These are phyloP conservation scores for Rosa multiflora DNA, from an alignment of 306 rosid species.

Conservation along the genomic window DNA sequence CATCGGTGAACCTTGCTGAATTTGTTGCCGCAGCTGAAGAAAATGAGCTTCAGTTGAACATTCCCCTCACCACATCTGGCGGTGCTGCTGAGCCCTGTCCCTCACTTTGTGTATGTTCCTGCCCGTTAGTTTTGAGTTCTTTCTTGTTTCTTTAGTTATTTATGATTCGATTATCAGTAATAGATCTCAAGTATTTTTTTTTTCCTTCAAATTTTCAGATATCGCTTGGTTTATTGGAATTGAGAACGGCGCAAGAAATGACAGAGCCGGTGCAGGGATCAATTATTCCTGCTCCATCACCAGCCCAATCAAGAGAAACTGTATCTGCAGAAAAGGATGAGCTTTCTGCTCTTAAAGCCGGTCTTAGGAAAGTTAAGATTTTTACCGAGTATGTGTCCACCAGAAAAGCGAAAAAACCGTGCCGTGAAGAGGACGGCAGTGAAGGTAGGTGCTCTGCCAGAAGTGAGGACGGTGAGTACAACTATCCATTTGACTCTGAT, in stretches of 20 bases:
- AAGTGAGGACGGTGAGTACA: conserved; percentile 91
- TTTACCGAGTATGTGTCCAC: conserved; percentile 75
- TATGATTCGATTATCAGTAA: background rate
- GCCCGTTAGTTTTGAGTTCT: background rate
- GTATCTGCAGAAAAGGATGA: conserved; percentile 72
- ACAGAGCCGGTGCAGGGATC: conserved; percentile 62
- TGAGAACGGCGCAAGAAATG: conserved; percentile 70
- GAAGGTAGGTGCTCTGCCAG: conserved; percentile 80
- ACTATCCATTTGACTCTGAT: conserved; percentile 90
- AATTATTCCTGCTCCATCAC: conserved; percentile 54
- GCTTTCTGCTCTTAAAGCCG: conserved; percentile 92
- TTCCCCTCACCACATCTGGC: conserved; percentile 58
- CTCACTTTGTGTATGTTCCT: conserved; percentile 62
- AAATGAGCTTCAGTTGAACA: conserved; percentile 66
- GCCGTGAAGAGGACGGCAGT: conserved; percentile 80
- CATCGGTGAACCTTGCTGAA: conserved; percentile 85
- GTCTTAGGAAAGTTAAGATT: conserved; percentile 89
- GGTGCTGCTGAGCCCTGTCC: conserved; percentile 53
- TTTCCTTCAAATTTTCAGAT: conserved; percentile 38
- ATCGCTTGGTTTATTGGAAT: conserved; percentile 76
- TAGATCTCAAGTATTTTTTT: background rate
- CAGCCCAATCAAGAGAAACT: conserved; percentile 54
- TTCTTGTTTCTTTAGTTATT: background rate
- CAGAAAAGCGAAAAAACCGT: conserved; percentile 67
- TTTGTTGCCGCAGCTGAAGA: conserved; percentile 66